phyloP scores from a whole-genome alignment of 1,284 basidiomycete genomes.

The Tremellales sp. region DNA sequence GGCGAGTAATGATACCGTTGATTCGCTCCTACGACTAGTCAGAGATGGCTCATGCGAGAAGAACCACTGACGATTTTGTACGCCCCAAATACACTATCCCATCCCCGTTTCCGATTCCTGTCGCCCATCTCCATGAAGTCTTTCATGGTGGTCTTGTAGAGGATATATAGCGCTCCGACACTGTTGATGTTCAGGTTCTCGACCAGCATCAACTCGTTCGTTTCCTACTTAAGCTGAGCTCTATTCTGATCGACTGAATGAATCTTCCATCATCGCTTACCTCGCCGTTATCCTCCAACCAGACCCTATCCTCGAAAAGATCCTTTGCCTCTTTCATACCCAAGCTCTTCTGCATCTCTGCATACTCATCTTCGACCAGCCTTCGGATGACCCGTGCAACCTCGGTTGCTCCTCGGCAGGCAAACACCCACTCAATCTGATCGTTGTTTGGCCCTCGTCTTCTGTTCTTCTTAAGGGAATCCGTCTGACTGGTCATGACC shows the following conservation, averaged over 20 bases:
- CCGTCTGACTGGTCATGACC: no score
- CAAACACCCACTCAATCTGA: conserved; percentile 10
- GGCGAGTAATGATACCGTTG: neutral
- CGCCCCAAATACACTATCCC: conserved; percentile 2
- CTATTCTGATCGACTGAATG: neutral
- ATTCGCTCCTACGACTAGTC: neutral
- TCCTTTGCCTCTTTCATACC: no score
- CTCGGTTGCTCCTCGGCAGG: conserved; percentile 9
- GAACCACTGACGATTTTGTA: conserved; percentile 1
- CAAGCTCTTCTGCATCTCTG: no score
- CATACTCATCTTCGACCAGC: conserved; percentile 6
- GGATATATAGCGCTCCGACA: conserved; percentile 7
- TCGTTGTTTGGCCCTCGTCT: conserved; percentile 1
- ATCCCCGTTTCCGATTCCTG: neutral
- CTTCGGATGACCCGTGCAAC: conserved; percentile 5
- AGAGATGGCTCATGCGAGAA: neutral
- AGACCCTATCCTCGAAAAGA: no score
- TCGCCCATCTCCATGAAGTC: neutral
- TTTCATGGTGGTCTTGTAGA: neutral
- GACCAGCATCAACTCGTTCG: no score
- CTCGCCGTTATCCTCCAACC: no score
- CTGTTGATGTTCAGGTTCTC: conserved; percentile 5
- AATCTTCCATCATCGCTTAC: neutral
- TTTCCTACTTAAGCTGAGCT: neutral
- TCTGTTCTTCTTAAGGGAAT: no score